Evolutionary conservation across 2,329 filamentous ascomycete genomes (phyloP), one percentile per base, ranked within the genome.

Genomic region (Tolypocladium album): DNA sequence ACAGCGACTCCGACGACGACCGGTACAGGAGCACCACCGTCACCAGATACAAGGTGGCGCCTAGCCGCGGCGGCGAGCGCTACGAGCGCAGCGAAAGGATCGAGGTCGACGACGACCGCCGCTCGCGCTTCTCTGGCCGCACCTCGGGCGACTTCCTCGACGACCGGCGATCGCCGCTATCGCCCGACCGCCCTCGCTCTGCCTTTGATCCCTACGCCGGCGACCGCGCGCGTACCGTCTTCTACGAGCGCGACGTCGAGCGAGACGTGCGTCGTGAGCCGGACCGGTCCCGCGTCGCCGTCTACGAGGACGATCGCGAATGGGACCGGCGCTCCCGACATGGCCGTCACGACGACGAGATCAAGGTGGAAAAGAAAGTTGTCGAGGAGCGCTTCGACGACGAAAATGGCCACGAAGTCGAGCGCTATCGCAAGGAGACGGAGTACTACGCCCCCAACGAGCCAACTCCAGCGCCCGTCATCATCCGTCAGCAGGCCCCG

Each of bases 391-490:
- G 76, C 56, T 71, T 76, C 36, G 78, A 80, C 53, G 78, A 81
- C 31, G 65, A 70, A 22, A 69, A 69, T 27, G 76, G 76, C 53
- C 76, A 75, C 60, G 81, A 86, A 22, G 67, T 85, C 50, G 84
- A 87, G 68, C 79, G 78, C 67, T 85, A 84, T 67, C 80, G 80
- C 66, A 81, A 80, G 69, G 84, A 87, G 68, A 83, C 82, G 2
- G 84, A 87, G 64, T 87, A 85, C 69, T 87, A 82, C 66, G 74
- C 79, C 53, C 79, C 79, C 3, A 74, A 77, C 34, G 76, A 81
- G 27, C 79, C 80, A 15, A 71, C 77, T 12, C 77, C 76, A 5
- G 69, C 76, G 2, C 82, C 82, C 6, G 78, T 86, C 61, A 75
- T 85, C 59, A 83, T 86, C 63, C 81, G 82, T 58, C 79, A 82